Evolutionary conservation across 805 yeast genomes (phyloP), one percentile per base, ranked within the genome.

Genomic region (Ogataea haglerorum): DNA sequence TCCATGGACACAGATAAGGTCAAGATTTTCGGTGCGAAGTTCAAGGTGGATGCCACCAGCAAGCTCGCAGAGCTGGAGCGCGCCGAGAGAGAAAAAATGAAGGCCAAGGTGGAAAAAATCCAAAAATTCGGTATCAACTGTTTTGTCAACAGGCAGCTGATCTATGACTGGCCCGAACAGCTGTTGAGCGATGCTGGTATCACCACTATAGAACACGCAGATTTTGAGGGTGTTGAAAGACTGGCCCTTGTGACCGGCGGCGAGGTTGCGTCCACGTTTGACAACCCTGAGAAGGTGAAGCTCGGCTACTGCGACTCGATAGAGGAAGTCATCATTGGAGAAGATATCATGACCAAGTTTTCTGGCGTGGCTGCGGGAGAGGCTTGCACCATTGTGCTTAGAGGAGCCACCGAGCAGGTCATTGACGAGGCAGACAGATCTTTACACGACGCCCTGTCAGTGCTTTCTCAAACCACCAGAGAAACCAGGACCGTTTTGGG

Each of bases 371-470:
- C 87, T 38, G 90, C 90, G 12, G 95, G 96, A 46, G 87, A 87
- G 65, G 98, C 98, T 5, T 93, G 99, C 72, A 89, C 97, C 2
- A 80, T 93, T 55, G 95, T 93, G 18, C 69, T 93, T 52, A 78
- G 99, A 63, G 99, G 99, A 51, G 98, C 99, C 49, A 96, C 98
- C 17, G 97, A 91, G 57, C 99, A 93, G 72, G 95, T 93, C 28
- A 82, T 93, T 58, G 96, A 95, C 40, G 99, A 93, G 70, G 96
- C 95, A 18, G 99, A 93, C 64, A 79, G 99, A 67, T 91, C 97
- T 0, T 70, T 93, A 44, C 99, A 93, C 58, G 99, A 93, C 66
- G 98, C 99, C 2, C 72, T 93, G 47, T 87, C 96, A 2, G 99
- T 93, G 10, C 72, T 93, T 40, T 86, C 96, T 1, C 98, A 93